A percentile compares a stretch with the other conserved stretches of the same genome.
Evolutionary conservation across 768 basidiomycete genomes (phyloP).

Genomic region (Chalciporus piperatus): DNA sequence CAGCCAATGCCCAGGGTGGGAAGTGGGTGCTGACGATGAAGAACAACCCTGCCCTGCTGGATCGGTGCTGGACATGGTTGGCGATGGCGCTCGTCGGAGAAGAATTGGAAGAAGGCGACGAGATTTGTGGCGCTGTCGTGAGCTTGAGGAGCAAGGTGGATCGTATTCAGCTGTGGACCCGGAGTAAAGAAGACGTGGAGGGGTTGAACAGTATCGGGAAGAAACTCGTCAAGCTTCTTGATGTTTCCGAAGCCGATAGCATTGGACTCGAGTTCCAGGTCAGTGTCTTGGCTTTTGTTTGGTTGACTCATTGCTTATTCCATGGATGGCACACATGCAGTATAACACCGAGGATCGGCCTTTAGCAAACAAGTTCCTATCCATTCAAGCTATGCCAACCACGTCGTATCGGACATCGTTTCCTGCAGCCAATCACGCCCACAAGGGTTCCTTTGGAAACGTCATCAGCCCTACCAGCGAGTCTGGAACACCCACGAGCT

Average conservation of each 20-base stretch:
- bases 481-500: slow-evolving; percentile 19
- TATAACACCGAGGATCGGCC: slow-evolving; percentile 89
- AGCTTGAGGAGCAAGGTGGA: slow-evolving; percentile 84
- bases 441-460: slow-evolving; percentile 21
- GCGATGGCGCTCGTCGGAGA: slow-evolving; percentile 82
- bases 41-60: slow-evolving; percentile 72
- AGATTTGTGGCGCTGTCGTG: slow-evolving; percentile 84
- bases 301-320: neutral
- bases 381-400: slow-evolving; percentile 67
- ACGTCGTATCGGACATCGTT: slow-evolving; percentile 70
- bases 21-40: slow-evolving; percentile 97
- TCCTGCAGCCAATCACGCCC: slow-evolving; percentile 22
- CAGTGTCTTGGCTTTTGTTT: slow-evolving; percentile 16
- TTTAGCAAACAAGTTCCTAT: slow-evolving; percentile 75
- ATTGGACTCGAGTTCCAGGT: slow-evolving; percentile 93
- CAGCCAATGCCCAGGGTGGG: slow-evolving; percentile 86
- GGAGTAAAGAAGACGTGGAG: slow-evolving; percentile 83
- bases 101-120: slow-evolving; percentile 65
- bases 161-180: slow-evolving; percentile 88
- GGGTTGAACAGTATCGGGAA: slow-evolving; percentile 81
- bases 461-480: slow-evolving; percentile 23
- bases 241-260: slow-evolving; percentile 78
- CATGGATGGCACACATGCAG: slow-evolving; percentile 32
- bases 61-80: slow-evolving; percentile 88
- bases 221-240: slow-evolving; percentile 77